Evolutionary conservation across 176 grass and related monocot species (phyloP), one percentile per base, ranked within the genome.

Genomic region (Dendrocalamus sinicus): DNA sequence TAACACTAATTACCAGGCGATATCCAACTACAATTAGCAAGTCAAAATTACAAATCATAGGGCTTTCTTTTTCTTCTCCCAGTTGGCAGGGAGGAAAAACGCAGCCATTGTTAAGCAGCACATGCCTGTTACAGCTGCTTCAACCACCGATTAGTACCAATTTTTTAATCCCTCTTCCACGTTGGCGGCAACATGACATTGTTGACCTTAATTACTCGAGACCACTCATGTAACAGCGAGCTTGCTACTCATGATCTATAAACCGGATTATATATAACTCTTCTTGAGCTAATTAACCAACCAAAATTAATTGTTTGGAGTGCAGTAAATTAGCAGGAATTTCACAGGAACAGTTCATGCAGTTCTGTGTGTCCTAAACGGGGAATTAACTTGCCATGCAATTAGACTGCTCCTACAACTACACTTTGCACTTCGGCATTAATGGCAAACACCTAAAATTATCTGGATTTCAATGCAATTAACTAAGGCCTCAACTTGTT

Each of bases 51-150:
- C 48, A 66, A 39, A 26, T 22, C 9, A 41, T 5, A 15, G 59
- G 70, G 9, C 7, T n/a, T 62, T 78, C 51, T 15, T 68, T 10
- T 23, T 6, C 6, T 0, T 35, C 19, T 72, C 9, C 70, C 35
- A 67, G 46, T 45, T 58, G 54, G 73, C 5, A 16, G 46, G 19
- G 44, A 58, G 60, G 60, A 24, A 87, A 83, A 67, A 76, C 17
- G 15, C 66, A 47, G 68, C 40, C 50, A 84, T 61, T 68, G 84
- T 84, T 73, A 60, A 74, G 80, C 58, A 54, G 47, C 78, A 81
- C 79, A 81, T 70, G 65, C 46, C 70, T 47, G 47, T 37, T 44
- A 68, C 64, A 55, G 71, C 54, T 20, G 9, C 46, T 64, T 19
- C 83, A 81, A 77, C 83, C 65, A 82, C 72, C 88, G 0, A 13